Evolutionary conservation across 257 asterid genomes (phyloP), one percentile per base, ranked within the genome.

Genomic region (Gardenia jasminoides): DNA sequence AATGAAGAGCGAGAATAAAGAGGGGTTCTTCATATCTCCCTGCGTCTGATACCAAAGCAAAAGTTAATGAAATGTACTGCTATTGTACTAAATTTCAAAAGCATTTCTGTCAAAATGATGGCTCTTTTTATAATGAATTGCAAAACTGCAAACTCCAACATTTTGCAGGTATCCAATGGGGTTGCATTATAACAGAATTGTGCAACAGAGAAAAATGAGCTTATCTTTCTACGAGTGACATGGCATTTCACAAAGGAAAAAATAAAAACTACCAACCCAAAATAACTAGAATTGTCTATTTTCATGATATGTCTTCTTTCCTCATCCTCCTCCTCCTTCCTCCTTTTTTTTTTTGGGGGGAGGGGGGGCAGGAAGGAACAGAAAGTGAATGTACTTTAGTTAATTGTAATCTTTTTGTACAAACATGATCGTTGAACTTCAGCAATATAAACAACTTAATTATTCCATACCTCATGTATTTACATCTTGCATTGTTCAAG

Each of bases 1-100:
- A 46, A 67, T 58, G 73, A 77, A 56, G 50, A 62, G 72, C 64
- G 43, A 76, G 64, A 74, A 80, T 76, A 79, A 76, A 41, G 61
- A 59, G 59, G 67, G 19, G 44, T 56, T 72, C 72, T 28, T 74
- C 39, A 31, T 70, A 30, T 75, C 71, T 62, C 70, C 43, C 36
- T 70, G 4, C 59, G n/a, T 70, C 67, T 62, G 82, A 28, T 68
- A 36, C 75, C 43, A 26, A 67, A 58, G 61, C 33, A 10, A 36
- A 15, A 36, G 41, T 36, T 36, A 33, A 71, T 52, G 80, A 73
- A 24, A 33, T 80, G 79, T 74, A 54, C 50, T 67, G 19, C 26
- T 59, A 47, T 48, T 74, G 59, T 67, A 72, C 47, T 33, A 47
- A 31, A 24, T 31, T 13, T 70, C 77, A 58, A 47, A 79, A 47